A percentile compares a stretch with the other conserved stretches of the same genome.
Conservation (phyloP, 805 yeast genomes). For the Candida quercuum region DNA sequence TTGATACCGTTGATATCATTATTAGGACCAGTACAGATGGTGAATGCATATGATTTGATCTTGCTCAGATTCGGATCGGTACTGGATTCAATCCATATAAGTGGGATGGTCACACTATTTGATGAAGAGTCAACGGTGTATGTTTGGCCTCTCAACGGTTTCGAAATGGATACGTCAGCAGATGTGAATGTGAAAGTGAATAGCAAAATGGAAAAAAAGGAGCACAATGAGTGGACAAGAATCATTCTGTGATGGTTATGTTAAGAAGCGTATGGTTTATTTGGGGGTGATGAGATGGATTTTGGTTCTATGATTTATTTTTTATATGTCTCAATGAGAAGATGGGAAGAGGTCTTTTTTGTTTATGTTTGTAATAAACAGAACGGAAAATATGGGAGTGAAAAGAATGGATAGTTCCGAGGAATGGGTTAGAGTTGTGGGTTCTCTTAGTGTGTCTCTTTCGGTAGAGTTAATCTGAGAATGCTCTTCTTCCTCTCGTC, state of each 20-base stretch:
- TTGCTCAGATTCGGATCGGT: conserved; percentile 39
- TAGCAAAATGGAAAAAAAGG: not conserved
- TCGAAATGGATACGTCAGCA: conserved; percentile 25
- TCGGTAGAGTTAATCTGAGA: too few species aligned
- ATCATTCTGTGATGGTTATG: not conserved
- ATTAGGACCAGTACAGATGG: conserved; percentile 70
- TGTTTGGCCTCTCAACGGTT: conserved; percentile 17
- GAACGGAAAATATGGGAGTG: too few species aligned
- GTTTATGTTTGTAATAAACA: too few species aligned
- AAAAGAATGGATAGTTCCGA: too few species aligned
- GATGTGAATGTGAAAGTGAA: not conserved
- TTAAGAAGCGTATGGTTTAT: not conserved
- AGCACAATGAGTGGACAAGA: not conserved
- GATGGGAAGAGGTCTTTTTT: too few species aligned
- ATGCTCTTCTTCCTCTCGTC: too few species aligned
- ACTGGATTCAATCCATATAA: conserved; percentile 54
- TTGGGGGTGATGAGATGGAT: conserved; percentile 1
- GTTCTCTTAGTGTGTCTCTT: too few species aligned
- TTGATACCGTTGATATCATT: conserved; percentile 37
- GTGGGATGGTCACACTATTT: conserved; percentile 19
- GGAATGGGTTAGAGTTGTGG: too few species aligned
- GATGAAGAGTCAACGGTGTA: conserved; percentile 19
- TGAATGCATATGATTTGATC: conserved; percentile 42
- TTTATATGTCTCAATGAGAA: too few species aligned
- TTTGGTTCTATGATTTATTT: too few species aligned